Evolutionary conservation across 352 stramenopile species (phyloP).

Genomic region (Phytophthora fragariae): DNA sequence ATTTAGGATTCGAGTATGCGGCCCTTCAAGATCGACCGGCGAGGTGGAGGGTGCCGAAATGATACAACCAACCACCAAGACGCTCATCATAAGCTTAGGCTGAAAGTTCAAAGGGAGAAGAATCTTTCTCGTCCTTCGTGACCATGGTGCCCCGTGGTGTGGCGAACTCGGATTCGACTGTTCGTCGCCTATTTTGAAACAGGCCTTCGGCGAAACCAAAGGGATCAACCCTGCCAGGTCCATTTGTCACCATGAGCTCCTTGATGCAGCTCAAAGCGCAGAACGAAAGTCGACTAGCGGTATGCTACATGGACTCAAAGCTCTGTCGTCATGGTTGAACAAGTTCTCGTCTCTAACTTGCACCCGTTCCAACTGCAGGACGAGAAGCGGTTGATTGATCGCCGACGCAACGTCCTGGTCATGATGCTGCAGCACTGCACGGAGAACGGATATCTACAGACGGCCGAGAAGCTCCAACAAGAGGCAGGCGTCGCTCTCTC

Average conservation of each 20-base stretch:
- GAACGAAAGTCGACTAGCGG: slow-evolving; percentile 80
- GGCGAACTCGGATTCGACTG: background rate
- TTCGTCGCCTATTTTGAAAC: slow-evolving; percentile 21
- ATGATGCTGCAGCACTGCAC: slow-evolving; percentile 88
- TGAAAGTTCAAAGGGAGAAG: background rate
- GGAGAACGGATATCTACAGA: slow-evolving; percentile 88
- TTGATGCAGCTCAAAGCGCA: slow-evolving; percentile 86
- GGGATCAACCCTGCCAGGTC: background rate
- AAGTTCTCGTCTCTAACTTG: slow-evolving; percentile 6
- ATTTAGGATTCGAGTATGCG: slow-evolving; percentile 14
- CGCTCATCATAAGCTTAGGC: background rate
- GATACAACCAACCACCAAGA: background rate
- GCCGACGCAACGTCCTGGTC: slow-evolving; percentile 87
- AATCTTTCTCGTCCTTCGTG: background rate
- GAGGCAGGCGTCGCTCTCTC: slow-evolving; percentile 84
- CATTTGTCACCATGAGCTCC: slow-evolving; percentile 64
- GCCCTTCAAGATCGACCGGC: slow-evolving; percentile 23
- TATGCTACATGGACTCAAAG: slow-evolving; percentile 25
- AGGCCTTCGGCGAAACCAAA: slow-evolving; percentile 15
- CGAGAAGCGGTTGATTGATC: slow-evolving; percentile 89
- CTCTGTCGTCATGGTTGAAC: background rate
- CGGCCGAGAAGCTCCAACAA: slow-evolving; percentile 87
- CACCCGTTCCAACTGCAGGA: slow-evolving; percentile 46
- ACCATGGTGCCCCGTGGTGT: background rate
- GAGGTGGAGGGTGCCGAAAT: background rate